A percentile compares a stretch with the other conserved stretches of the same genome.
Evolutionary conservation across 1,284 basidiomycete genomes (phyloP).

Genomic region (Ustilago tritici): DNA sequence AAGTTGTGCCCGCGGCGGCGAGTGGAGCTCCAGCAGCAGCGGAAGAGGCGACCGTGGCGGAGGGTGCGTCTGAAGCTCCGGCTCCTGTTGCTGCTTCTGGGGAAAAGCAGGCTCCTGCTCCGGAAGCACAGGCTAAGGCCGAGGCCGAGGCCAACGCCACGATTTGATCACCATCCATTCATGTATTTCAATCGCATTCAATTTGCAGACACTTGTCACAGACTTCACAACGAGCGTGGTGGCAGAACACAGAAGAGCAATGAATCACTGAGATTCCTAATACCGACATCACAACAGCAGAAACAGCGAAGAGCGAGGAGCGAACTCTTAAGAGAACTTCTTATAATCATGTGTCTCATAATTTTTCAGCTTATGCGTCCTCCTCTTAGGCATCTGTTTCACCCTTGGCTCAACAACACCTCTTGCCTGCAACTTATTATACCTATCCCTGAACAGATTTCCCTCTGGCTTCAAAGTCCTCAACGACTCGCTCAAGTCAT

Average conservation of each 20-base stretch:
- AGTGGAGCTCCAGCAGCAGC: not conserved
- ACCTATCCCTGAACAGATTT: constrained; percentile 90
- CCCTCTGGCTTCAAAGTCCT: constrained; percentile 90
- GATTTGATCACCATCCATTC: not conserved
- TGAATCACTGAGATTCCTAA: not conserved
- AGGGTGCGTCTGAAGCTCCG: constrained; percentile 6
- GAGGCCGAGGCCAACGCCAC: not conserved
- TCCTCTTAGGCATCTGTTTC: constrained; percentile 23
- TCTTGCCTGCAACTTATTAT: constrained; percentile 82
- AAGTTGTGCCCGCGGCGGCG: not conserved
- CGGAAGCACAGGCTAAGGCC: not conserved
- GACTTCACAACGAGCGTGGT: not conserved
- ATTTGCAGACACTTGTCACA: not conserved
- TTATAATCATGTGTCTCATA: constrained; percentile 57
- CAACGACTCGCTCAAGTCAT: constrained; percentile 88
- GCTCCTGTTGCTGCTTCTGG: not conserved
- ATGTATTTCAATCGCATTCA: constrained; percentile 1
- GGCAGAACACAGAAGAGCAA: not conserved
- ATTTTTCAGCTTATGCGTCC: constrained; percentile 30
- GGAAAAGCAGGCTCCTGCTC: not conserved
- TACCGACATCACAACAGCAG: not conserved
- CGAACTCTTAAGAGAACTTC: constrained; percentile 28
- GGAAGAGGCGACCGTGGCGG: not conserved
- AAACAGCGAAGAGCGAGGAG: no score
- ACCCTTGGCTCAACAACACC: constrained; percentile 80